Base-by-base conservation (phyloP, 73 alveolate genomes). In the Paraurostyla sp. region DNA sequence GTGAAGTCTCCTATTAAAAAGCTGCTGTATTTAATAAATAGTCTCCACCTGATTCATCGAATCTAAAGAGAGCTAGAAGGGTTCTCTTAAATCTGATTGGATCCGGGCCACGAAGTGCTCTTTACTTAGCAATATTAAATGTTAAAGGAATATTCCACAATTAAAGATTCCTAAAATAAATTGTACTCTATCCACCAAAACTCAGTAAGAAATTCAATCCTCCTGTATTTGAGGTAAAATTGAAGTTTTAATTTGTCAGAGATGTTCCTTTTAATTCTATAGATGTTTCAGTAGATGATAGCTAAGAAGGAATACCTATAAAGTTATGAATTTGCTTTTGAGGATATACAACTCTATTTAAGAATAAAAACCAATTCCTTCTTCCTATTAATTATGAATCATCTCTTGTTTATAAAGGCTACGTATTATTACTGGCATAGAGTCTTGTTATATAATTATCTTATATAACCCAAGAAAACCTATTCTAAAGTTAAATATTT, bases 21-120 rank as follows among this genome's bases (percentile, higher is more conserved):
- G 40, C 43, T n/a, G 83, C 83, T 9, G 83, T 69, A 25, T 69
- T 69, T 27, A 15, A 69, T 6, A 69, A 20, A n/a, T 11, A 69
- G 38, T 23, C 25, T 13, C 83, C 83, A 35, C 62, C 62, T 36
- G 83, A 27, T 25, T 69, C 83, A 43, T 69, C 83, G 7, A 69
- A 69, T 38, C 62, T 38, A 25, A 15, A 69, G 2, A 41, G 38
- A 41, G 62, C 62, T 4, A 69, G 52, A 22, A 69, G 33, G 4
- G 83, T 15, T 22, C 38, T 46, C 38, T 30, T 27, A 25, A 69
- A 69, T 69, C 83, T 69, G 7, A n/a, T 22, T 36, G 83, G 83
- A 40, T 69, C 38, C 6, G 41, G 63, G 32, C 83, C 83, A 27
- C 83, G 30, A 3, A 69, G 29, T 32, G 62, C 62, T 69, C 83